Evolutionary conservation across 1,284 basidiomycete species (phyloP), one percentile per base, ranked within the genome.

Genomic region (Amylostereum areolatum): DNA sequence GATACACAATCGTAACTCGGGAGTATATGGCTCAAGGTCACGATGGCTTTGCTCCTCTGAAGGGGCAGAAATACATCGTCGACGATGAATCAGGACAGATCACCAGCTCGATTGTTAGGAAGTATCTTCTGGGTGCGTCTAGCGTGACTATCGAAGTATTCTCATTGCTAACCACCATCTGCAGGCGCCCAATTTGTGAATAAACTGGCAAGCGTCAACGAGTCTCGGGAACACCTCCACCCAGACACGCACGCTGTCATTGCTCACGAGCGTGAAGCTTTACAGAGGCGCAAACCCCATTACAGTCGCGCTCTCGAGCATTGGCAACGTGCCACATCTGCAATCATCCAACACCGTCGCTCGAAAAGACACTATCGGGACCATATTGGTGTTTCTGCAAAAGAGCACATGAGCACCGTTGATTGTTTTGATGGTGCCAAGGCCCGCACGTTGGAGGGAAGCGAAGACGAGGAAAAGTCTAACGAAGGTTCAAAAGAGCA

Each of bases 11-110:
- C 25, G 81, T 93, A 11, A 88, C 87, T 4, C 69, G 89, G 53
- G 79, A 86, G 55, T 92, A 90, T 57, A 74, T 90, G 78, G 83
- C 84, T 3, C 69, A 81, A 54, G 85, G 86, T 0, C 84, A 92
- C 54, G 92, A 96, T 62, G 93, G 93, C 0, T 97, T 85, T 63
- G 67, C 72, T 1, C 75, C 84, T 0, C 71, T 97, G 36, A 82
- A 80, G 57, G 81, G 79, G 4, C 75, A 81, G 32, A 66, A 74
- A 49, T 85, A 85, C 58, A 74, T 95, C 33, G 77, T 96, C 24
- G 90, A 95, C 58, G 85, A 93, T 55, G 93, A 97, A 64, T 80
- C 79, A 48, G 93, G 93, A 0, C 79, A 86, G 56, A 72, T 92
- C 53, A 85, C 92, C 80, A 89, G 85, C 60, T 71, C 77, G 24